Evolutionary conservation across 2,329 filamentous ascomycete species (phyloP).

Genomic region (Nannizziopsis arthrosporioides): DNA sequence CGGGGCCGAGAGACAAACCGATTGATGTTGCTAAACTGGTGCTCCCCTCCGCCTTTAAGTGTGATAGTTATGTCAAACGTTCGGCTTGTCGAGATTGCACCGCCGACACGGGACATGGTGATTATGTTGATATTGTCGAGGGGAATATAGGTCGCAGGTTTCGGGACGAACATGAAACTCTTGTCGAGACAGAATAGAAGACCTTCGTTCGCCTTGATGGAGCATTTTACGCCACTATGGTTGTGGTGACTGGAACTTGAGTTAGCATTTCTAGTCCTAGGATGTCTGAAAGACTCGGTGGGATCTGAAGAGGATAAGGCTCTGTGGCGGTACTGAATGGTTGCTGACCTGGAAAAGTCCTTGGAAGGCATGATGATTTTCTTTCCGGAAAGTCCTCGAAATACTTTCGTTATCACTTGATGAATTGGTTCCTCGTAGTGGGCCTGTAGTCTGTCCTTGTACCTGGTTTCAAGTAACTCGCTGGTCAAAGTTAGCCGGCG

Average conservation of each 20-base stretch:
- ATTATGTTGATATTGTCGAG: slow-evolving; percentile 87
- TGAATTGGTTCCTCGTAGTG: slow-evolving; percentile 92
- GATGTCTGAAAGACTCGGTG: slow-evolving; percentile 6
- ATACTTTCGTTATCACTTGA: slow-evolving; percentile 88
- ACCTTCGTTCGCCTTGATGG: slow-evolving; percentile 98
- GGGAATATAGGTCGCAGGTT: slow-evolving; percentile 91
- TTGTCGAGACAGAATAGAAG: slow-evolving; percentile 96
- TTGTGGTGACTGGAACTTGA: slow-evolving; percentile 57
- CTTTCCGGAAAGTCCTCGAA: slow-evolving; percentile 86
- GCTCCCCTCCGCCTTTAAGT: slow-evolving; percentile 80
- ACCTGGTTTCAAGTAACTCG: slow-evolving; percentile 69
- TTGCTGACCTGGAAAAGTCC: slow-evolving; percentile 64
- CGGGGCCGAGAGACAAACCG: slow-evolving; percentile 39
- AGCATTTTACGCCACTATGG: slow-evolving; percentile 94
- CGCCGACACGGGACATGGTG: slow-evolving; percentile 90
- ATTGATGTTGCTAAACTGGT: slow-evolving; percentile 98
- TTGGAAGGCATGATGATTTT: slow-evolving; percentile 88
- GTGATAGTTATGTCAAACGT: slow-evolving; percentile 95
- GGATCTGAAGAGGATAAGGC: slow-evolving; percentile 1
- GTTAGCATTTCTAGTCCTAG: slow-evolving; percentile 12
- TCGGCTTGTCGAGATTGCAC: slow-evolving; percentile 81
- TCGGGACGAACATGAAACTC: slow-evolving; percentile 97
- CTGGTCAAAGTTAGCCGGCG: slow-evolving; percentile 18
- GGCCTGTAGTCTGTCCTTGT: slow-evolving; percentile 75
- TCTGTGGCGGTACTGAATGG: slow-evolving; percentile 4